These are phyloP conservation scores for Heteromeles arbutifolia DNA, from an alignment of 306 rosid species.

Conservation along the genomic window DNA sequence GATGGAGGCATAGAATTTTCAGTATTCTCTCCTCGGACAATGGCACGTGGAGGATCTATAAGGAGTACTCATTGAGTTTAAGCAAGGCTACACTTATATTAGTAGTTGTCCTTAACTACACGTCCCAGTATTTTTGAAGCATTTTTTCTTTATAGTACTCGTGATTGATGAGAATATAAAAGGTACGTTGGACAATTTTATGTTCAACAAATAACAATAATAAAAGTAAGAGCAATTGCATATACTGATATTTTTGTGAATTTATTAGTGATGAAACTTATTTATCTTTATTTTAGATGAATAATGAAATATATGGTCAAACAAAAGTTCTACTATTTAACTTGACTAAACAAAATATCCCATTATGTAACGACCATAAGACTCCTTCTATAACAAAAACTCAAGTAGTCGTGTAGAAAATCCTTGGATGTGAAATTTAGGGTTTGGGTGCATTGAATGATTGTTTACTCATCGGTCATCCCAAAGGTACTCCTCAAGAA, in stretches of 20 bases:
- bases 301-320: neutral
- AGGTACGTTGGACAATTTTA: too few relatives aligned
- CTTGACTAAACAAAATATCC: neutral
- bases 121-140: too few relatives aligned
- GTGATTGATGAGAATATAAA: too few relatives aligned
- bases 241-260: too few relatives aligned
- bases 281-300: neutral
- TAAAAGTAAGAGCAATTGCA: too few relatives aligned
- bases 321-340: neutral
- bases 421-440: neutral
- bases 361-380: neutral
- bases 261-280: too few relatives aligned
- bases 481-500: neutral
- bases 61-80: too few relatives aligned
- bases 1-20: conserved; percentile 24
- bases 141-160: too few relatives aligned
- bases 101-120: too few relatives aligned
- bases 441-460: conserved; percentile 2
- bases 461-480: neutral
- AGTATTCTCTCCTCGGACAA: conserved; percentile 4
- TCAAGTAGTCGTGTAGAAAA: neutral
- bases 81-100: too few relatives aligned
- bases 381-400: neutral
- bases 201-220: too few relatives aligned
- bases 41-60: neutral